Conservation (phyloP, 169 alveolate genomes). For the Plasmodium falciparum region DNA sequence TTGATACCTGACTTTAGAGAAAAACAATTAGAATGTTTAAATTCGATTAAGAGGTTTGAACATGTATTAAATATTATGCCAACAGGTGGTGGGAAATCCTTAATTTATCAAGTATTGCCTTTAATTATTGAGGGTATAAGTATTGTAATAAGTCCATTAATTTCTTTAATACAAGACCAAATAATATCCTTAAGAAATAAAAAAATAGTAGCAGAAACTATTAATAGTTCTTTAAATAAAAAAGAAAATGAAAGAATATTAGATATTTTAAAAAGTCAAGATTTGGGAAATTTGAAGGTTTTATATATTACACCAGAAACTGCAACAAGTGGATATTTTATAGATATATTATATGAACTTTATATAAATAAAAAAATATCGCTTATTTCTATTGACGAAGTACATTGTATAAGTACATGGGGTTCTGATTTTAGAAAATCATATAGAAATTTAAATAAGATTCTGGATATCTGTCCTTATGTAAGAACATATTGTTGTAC, state of each 20-base stretch:
- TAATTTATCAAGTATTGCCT: conserved; percentile 96
- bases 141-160: conserved; percentile 96
- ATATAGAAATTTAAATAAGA: conserved; percentile 90
- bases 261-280: conserved; percentile 25
- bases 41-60: conserved; percentile 89
- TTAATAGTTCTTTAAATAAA: conserved; percentile 74
- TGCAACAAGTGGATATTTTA: conserved; percentile 81
- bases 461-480: conserved; percentile 91
- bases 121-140: conserved; percentile 92
- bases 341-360: conserved; percentile 78
- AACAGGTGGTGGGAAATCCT: conserved; percentile 98
- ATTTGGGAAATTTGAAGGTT: conserved; percentile 81
- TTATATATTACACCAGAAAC: conserved; percentile 89
- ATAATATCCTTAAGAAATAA: conserved; percentile 87
- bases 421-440: conserved; percentile 92
- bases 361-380: conserved; percentile 82
- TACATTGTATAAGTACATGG: conserved; percentile 94
- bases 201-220: conserved; percentile 88
- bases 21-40: conserved; percentile 93
- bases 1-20: conserved; percentile 84
- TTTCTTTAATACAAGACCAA: conserved; percentile 96
- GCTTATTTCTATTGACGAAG: conserved; percentile 93
- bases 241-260: conserved; percentile 68
- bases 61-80: conserved; percentile 95
- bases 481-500: conserved; percentile 97